Base-by-base conservation (phyloP, 768 basidiomycete genomes). In the Galerina sulciceps region DNA sequence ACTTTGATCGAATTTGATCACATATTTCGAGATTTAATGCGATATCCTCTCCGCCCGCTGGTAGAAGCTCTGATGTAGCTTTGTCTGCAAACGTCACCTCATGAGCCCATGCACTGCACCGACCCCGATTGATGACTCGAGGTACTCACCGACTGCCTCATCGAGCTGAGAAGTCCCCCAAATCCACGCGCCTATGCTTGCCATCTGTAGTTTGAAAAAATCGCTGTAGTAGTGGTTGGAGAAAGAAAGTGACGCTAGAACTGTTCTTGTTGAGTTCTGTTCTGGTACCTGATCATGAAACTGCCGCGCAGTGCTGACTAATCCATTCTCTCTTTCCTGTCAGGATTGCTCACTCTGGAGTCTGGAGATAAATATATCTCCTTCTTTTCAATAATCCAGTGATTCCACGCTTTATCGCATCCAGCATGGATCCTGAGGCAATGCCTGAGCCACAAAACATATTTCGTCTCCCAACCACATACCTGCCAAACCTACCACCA, bases 21-120 rank as follows among this genome's bases (percentile, higher is more conserved):
- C 94, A 94, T 80, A 98, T 93, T 72, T 98, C 94, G 58, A 99
- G 90, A 67, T 91, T 91, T 62, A 94, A 81, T 9, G 94, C 93
- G 38, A 99, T 94, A 73, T 98, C 94, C 71, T 96, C 93, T 52
- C 86, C 77, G 23, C 90, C 91, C 46, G 86, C 82, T 38, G 94
- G 93, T 53, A 94, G 75, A 22, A 94, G 80, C 72, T 95, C 93
- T 3, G 94, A 94, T 14, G 95, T 97, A n/a, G 93, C 92, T 76
- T 92, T 94, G 80, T 95, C 94, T 96, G 72, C 37, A 55, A 22
- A 35, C 15, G 58, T 23, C 14, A 44, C 40, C n/a, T 13, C 59
- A 36, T 58, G 42, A 55, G 36, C 42, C 31, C 20, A n/a, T 37
- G 23, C 53, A 15, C 49, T 37, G 23, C 53, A 15, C 49, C 43